phyloP scores from a whole-genome alignment of 306 rosid genomes.

The Macrotyloma uniflorum region DNA sequence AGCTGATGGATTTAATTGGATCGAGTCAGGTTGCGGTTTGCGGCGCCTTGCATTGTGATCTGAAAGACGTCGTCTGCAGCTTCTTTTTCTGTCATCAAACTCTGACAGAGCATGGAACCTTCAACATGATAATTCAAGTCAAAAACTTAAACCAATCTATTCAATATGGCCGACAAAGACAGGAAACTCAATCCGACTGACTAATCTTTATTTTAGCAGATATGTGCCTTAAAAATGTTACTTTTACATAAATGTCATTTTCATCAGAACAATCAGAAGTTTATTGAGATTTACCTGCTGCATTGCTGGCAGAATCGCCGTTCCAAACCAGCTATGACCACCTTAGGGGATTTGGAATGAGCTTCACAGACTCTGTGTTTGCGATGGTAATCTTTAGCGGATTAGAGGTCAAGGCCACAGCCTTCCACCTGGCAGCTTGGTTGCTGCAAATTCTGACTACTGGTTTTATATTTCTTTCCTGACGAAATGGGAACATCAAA shows the following conservation, averaged over 20 bases:
- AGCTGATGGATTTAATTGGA: conserved; percentile 54
- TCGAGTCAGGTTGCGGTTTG: conserved; percentile 69
- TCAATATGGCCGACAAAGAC: conserved; percentile 21
- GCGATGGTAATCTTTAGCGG: conserved; percentile 87
- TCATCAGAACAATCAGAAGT: background rate
- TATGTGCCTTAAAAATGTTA: conserved; percentile 5
- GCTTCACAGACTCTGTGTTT: conserved; percentile 82
- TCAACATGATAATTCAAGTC: conserved; percentile 41
- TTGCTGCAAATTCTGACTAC: conserved; percentile 43
- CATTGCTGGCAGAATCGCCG: conserved; percentile 97
- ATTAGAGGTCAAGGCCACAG: conserved; percentile 78
- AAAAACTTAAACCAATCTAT: conserved; percentile 28
- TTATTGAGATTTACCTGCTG: conserved; percentile 69
- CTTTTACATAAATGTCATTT: conserved; percentile 15
- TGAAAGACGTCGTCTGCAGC: conserved; percentile 91
- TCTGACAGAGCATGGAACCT: conserved; percentile 91
- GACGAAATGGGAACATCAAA: conserved; percentile 47
- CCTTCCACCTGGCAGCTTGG: conserved; percentile 91
- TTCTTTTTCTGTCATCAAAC: conserved; percentile 90
- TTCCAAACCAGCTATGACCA: conserved; percentile 68
- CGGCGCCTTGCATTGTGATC: conserved; percentile 99
- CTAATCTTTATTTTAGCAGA: background rate
- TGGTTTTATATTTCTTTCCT: conserved; percentile 58
- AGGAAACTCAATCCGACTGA: conserved; percentile 26
- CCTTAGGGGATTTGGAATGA: conserved; percentile 88